Conservation (phyloP, 441 rosid species). For the Eugenia klotzschiana region DNA sequence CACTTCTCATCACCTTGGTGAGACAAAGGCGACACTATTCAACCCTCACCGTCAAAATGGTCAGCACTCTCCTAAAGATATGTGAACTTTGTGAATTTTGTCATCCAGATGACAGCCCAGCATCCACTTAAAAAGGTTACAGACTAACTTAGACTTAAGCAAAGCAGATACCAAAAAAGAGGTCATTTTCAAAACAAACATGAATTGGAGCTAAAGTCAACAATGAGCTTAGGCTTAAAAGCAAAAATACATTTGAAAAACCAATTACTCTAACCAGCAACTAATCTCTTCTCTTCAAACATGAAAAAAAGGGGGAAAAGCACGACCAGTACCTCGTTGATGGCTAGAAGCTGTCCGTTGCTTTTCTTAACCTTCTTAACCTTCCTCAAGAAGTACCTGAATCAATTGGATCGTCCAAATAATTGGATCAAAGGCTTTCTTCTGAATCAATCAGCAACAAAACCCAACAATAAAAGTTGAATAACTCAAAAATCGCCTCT, state of each 20-base stretch:
- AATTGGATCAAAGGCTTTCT: not conserved
- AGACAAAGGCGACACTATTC: not conserved
- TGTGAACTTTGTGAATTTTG: not conserved
- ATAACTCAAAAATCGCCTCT: not conserved
- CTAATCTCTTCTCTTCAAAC: not conserved
- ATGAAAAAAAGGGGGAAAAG: not conserved
- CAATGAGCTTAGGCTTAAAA: not conserved
- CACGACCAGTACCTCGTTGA: conserved; percentile 35
- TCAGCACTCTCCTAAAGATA: not conserved
- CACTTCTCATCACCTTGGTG: not conserved
- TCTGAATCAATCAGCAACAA: not conserved
- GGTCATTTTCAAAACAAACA: not conserved
- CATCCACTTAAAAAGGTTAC: not conserved
- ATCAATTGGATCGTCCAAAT: not conserved
- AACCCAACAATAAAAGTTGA: not conserved
- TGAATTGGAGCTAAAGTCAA: not conserved
- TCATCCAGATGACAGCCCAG: not conserved
- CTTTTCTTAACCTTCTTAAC: conserved; percentile 56
- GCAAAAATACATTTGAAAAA: not conserved
- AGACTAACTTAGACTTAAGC: not conserved
- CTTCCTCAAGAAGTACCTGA: conserved; percentile 49
- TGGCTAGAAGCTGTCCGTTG: conserved; percentile 51
- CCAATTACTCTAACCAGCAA: not conserved
- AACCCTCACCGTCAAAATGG: not conserved
- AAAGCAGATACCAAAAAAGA: not conserved